These are phyloP conservation scores for Friedmanniomyces endolithicus DNA, from an alignment of 495 filamentous ascomycete species.

Conservation along the genomic window DNA sequence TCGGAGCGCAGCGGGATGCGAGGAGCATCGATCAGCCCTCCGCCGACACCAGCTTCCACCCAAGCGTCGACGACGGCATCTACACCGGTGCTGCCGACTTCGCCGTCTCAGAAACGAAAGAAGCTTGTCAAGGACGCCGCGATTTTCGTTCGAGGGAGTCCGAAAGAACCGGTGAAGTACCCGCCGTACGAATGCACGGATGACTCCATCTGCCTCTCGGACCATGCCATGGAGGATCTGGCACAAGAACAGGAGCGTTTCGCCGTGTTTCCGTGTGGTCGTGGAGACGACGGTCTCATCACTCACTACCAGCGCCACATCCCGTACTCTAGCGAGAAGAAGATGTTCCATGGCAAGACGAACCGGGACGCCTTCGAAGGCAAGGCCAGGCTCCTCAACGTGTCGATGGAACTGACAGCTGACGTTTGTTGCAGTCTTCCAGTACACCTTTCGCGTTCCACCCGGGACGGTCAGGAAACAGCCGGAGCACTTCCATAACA, in stretches of 20 bases:
- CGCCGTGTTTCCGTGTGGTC: constrained; percentile 48
- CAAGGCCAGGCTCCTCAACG: constrained; percentile 29
- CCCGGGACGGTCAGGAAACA: background rate
- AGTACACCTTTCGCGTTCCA: constrained; percentile 66
- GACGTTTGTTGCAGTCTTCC: constrained; percentile 51
- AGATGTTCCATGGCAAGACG: constrained; percentile 69
- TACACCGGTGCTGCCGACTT: background rate
- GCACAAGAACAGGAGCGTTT: constrained; percentile 46
- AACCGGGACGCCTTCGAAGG: constrained; percentile 81
- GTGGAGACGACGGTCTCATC: constrained; percentile 42
- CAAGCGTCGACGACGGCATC: background rate
- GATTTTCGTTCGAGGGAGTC: constrained; percentile 7
- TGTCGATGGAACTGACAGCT: background rate
- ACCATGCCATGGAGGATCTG: constrained; percentile 38
- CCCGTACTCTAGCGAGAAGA: constrained; percentile 89
- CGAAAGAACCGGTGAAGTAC: constrained; percentile 14
- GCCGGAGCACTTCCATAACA: constrained; percentile 45
- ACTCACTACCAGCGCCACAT: constrained; percentile 59
- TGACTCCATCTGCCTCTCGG: constrained; percentile 1
- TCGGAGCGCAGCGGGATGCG: background rate
- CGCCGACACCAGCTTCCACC: constrained; percentile 11
- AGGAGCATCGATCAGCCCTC: constrained; percentile 3
- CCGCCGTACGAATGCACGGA: constrained; percentile 14
- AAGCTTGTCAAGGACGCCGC: constrained; percentile 16
- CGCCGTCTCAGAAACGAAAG: constrained; percentile 1